These are phyloP conservation scores for Phytophthora pisi DNA, from an alignment of 352 stramenopile species.

Conservation along the genomic window DNA sequence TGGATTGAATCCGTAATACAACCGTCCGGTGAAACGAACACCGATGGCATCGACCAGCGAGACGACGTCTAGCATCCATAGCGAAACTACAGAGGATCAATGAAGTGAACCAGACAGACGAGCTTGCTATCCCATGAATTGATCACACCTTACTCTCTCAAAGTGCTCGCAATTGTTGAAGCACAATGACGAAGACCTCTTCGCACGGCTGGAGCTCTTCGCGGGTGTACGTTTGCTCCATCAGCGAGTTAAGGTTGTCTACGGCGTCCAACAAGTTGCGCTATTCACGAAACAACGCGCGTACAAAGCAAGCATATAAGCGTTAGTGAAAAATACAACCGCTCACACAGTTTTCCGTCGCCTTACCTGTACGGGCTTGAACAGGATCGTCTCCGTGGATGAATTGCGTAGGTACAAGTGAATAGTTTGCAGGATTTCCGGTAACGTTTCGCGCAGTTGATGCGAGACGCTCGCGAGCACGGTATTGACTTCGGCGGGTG, in stretches of 20 bases:
- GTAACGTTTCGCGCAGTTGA: constrained; percentile 49
- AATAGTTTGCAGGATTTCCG: constrained; percentile 60
- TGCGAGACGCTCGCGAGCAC: constrained; percentile 48
- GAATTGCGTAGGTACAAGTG: constrained; percentile 80
- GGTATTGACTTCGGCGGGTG: constrained; percentile 47
- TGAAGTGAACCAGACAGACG: neutral
- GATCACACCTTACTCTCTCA: constrained; percentile 15
- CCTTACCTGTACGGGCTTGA: constrained; percentile 81
- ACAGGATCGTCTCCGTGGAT: constrained; percentile 83
- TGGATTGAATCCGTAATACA: no score
- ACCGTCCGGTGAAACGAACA: no score
- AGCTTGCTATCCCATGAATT: neutral
- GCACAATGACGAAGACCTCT: constrained; percentile 41
- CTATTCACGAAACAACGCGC: constrained; percentile 28
- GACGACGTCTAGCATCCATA: no score
- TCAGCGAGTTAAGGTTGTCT: constrained; percentile 60
- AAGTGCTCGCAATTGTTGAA: constrained; percentile 56
- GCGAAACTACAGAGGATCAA: neutral
- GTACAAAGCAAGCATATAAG: neutral
- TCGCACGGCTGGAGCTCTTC: constrained; percentile 55
- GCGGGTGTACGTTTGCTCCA: constrained; percentile 62
- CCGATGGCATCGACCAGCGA: no score
- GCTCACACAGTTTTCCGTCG: neutral
- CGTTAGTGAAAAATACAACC: neutral
- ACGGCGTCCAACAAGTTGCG: constrained; percentile 71